These are phyloP conservation scores for Paraconiothyrium sp. DNA, from an alignment of 2,329 filamentous ascomycete species.

Conservation along the genomic window DNA sequence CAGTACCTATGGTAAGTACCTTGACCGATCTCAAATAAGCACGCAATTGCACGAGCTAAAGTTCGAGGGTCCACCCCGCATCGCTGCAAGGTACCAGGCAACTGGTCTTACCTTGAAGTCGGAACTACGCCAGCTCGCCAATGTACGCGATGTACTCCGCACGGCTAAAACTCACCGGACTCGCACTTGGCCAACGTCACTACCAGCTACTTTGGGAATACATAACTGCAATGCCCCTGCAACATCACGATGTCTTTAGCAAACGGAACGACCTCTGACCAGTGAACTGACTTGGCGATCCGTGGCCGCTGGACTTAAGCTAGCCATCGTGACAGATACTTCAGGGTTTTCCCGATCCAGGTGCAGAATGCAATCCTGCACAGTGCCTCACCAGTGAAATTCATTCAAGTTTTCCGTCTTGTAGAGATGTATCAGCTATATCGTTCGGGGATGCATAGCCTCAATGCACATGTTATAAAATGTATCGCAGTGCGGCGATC, in stretches of 20 bases:
- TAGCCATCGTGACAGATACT: conserved; percentile 1
- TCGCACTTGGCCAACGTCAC: conserved; percentile 10
- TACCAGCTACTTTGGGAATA: conserved; percentile 4
- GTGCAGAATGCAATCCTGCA: conserved; percentile 9
- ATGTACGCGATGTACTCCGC: neutral
- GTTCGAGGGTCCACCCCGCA: neutral
- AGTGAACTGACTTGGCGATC: conserved; percentile 5
- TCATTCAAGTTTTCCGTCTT: conserved; percentile 2
- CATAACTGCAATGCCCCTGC: neutral
- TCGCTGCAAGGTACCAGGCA: neutral
- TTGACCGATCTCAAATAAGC: neutral
- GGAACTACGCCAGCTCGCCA: neutral
- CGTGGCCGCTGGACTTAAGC: neutral
- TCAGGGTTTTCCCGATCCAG: conserved; percentile 5
- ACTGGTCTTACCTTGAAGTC: neutral
- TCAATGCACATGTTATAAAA: conserved; percentile 4
- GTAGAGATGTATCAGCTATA: neutral
- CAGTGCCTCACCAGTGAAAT: neutral
- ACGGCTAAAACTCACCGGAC: conserved; percentile 8
- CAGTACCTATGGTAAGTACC: neutral
- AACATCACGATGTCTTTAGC: neutral
- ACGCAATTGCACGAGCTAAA: neutral
- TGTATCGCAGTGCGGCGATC: neutral
- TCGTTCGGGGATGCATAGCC: conserved; percentile 1
- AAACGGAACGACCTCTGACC: neutral